A percentile compares a stretch with the other conserved stretches of the same genome.
Conservation (phyloP, 2,329 filamentous ascomycete genomes). For the Aspergillus ruber region DNA sequence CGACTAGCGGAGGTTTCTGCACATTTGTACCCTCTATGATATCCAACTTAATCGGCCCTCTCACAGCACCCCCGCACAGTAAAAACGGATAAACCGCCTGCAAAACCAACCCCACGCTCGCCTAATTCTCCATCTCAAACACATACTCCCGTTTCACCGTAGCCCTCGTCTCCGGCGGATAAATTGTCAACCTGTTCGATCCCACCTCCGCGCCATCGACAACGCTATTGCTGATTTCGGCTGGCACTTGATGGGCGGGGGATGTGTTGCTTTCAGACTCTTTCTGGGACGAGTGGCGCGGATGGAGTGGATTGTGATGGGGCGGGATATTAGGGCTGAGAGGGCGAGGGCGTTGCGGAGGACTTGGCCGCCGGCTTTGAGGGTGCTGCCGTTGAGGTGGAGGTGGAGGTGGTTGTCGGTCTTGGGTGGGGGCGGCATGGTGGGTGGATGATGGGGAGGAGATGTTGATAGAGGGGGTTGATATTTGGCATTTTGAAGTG, state of each 20-base stretch:
- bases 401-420: conserved; percentile 29
- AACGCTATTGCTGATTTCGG: conserved; percentile 42
- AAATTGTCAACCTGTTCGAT: conserved; percentile 30
- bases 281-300: conserved; percentile 47
- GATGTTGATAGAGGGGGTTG: neutral
- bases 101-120: conserved; percentile 50
- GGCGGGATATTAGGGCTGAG: conserved; percentile 46
- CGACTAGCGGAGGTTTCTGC: conserved; percentile 48
- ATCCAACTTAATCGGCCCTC: conserved; percentile 29
- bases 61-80: conserved; percentile 36
- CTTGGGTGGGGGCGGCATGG: neutral
- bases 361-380: conserved; percentile 59
- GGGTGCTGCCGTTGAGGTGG: conserved; percentile 48
- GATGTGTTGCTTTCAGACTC: conserved; percentile 53
- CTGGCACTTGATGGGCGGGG: conserved; percentile 50
- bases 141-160: conserved; percentile 27
- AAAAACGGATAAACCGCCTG: conserved; percentile 56
- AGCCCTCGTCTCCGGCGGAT: conserved; percentile 11
- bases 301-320: conserved; percentile 48
- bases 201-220: conserved; percentile 30
- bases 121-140: conserved; percentile 45
- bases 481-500: too few species aligned
- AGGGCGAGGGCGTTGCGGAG: conserved; percentile 52
- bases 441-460: neutral
- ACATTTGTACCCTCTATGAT: conserved; percentile 56